These are phyloP conservation scores for Talaromyces sp. DNA, from an alignment of 2,329 filamentous ascomycete genomes.

Conservation along the genomic window DNA sequence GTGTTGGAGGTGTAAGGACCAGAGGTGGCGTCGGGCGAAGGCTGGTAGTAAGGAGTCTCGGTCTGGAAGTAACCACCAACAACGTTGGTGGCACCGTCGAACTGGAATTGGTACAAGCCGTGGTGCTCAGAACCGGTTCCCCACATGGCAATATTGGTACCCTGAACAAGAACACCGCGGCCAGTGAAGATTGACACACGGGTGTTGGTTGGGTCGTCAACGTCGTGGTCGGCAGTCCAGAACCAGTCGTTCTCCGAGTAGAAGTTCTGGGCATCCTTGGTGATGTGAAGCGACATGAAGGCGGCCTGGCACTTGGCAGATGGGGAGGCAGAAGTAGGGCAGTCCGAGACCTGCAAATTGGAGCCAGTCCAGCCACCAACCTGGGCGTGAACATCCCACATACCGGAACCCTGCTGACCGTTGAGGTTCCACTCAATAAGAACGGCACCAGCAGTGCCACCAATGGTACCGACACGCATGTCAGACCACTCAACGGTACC, in stretches of 20 bases:
- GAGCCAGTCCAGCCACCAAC: conserved; percentile 50
- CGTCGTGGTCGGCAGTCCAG: conserved; percentile 52
- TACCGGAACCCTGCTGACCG: conserved; percentile 44
- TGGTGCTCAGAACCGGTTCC: conserved; percentile 45
- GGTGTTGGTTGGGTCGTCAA: conserved; percentile 46
- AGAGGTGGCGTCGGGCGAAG: conserved; percentile 28
- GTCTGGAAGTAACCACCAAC: conserved; percentile 35
- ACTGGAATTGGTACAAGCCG: conserved; percentile 46
- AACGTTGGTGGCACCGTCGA: conserved; percentile 31
- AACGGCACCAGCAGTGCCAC: conserved; percentile 61
- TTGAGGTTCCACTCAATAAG: conserved; percentile 71
- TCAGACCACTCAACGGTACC: conserved; percentile 68
- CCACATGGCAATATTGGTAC: conserved; percentile 35
- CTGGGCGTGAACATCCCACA: conserved; percentile 54
- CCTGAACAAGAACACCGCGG: conserved; percentile 48
- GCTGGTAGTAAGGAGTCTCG: conserved; percentile 35
- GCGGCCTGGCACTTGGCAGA: conserved; percentile 30
- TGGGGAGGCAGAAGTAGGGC: conserved; percentile 36
- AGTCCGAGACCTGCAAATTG: conserved; percentile 38
- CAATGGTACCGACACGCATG: conserved; percentile 64
- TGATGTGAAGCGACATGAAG: conserved; percentile 36
- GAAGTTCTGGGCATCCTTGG: conserved; percentile 25
- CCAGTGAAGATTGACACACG: conserved; percentile 51
- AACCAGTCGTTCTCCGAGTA: conserved; percentile 50
- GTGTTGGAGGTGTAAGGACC: conserved; percentile 26